phyloP scores from a whole-genome alignment of 176 grass and related monocot species.

The Canna indica region DNA sequence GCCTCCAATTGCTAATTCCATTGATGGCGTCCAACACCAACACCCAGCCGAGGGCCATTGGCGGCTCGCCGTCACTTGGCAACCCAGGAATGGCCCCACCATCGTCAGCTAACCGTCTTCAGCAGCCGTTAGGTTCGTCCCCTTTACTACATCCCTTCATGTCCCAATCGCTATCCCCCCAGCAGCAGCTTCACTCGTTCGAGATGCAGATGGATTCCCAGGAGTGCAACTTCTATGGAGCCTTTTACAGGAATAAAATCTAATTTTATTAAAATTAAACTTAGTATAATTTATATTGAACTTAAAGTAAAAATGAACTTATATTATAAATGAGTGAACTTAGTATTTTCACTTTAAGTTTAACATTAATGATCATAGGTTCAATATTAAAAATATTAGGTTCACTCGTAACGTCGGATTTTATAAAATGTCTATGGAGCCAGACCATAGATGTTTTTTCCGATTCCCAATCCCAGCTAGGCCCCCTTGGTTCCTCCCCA shows the following conservation, averaged over 20 bases:
- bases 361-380: too few relatives aligned
- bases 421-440: too few relatives aligned
- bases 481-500: slow-evolving; percentile 25
- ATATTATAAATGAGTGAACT: too few relatives aligned
- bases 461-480: slow-evolving; percentile 12
- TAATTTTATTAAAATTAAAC: too few relatives aligned
- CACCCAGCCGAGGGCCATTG: background rate
- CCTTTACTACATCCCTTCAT: slow-evolving; percentile 54
- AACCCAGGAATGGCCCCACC: slow-evolving; percentile 5
- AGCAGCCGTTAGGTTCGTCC: slow-evolving; percentile 25
- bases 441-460: too few relatives aligned
- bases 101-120: slow-evolving; percentile 29
- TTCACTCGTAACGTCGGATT: too few relatives aligned
- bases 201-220: slow-evolving; percentile 68
- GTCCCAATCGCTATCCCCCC: slow-evolving; percentile 26
- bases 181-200: slow-evolving; percentile 57
- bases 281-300: too few relatives aligned
- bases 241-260: too few relatives aligned
- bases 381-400: too few relatives aligned
- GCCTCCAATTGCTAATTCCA: background rate
- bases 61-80: slow-evolving; percentile 12
- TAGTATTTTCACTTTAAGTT: too few relatives aligned
- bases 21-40: slow-evolving; percentile 9
- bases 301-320: too few relatives aligned
- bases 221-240: too few relatives aligned